phyloP scores from a whole-genome alignment of 495 filamentous ascomycete genomes.

The Cladorrhinum samala region DNA sequence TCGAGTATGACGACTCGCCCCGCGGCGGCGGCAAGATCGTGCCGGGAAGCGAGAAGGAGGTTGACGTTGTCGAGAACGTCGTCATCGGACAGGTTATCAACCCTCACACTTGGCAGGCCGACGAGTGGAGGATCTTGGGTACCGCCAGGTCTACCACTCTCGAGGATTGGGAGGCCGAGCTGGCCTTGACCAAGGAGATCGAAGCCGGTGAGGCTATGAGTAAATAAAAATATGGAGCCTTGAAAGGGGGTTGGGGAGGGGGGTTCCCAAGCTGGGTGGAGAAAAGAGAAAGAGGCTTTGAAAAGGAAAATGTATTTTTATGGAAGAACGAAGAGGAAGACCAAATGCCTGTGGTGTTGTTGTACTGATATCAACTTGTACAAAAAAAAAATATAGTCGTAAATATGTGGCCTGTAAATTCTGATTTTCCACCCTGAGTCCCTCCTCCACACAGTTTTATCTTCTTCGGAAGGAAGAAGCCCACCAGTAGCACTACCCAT shows the following conservation, averaged over 20 bases:
- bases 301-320: too few relatives aligned
- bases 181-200: constrained; percentile 6
- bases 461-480: too few relatives aligned
- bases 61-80: constrained; percentile 69
- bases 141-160: constrained; percentile 54
- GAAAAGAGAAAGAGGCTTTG: too few relatives aligned
- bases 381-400: not conserved
- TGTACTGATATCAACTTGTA: not conserved
- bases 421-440: too few relatives aligned
- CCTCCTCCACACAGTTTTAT: too few relatives aligned
- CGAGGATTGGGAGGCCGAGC: constrained; percentile 37
- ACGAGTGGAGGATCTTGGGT: constrained; percentile 74
- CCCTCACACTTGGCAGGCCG: constrained; percentile 43
- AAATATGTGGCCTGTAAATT: not conserved
- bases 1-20: constrained; percentile 29
- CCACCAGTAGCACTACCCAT: too few relatives aligned
- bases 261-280: too few relatives aligned
- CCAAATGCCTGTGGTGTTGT: not conserved
- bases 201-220: constrained; percentile 1
- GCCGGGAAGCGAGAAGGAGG: constrained; percentile 48
- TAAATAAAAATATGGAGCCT: not conserved
- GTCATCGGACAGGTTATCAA: constrained; percentile 60
- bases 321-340: too few relatives aligned
- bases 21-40: constrained; percentile 24
- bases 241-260: too few relatives aligned